Evolutionary conservation across 495 filamentous ascomycete species (phyloP).

Genomic region (Aspergillus nanangensis): DNA sequence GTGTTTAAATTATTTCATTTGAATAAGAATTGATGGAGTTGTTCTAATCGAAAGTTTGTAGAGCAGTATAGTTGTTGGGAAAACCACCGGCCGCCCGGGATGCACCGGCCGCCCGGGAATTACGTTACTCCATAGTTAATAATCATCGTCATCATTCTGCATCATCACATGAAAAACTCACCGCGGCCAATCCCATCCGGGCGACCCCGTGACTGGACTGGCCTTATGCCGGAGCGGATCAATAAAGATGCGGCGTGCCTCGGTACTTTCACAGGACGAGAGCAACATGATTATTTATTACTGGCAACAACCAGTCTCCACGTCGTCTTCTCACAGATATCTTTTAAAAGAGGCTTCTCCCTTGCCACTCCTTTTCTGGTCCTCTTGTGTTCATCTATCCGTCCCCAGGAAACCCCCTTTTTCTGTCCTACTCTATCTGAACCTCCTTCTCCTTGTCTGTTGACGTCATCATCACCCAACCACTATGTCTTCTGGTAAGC

Average conservation of each 20-base stretch:
- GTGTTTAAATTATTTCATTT: no score
- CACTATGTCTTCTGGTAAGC: slow-evolving; percentile 39
- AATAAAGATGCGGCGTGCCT: slow-evolving; percentile 35
- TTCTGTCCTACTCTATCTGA: slow-evolving; percentile 7
- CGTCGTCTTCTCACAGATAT: slow-evolving; percentile 15
- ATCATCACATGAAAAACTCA: slow-evolving; percentile 26
- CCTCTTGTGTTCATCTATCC: not conserved
- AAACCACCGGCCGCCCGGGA: no score
- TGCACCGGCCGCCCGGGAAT: no score
- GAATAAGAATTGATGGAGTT: no score
- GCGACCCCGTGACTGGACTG: slow-evolving; percentile 28
- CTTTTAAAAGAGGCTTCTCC: slow-evolving; percentile 19
- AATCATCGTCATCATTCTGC: not conserved
- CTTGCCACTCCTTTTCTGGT: slow-evolving; percentile 7
- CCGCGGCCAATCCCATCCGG: not conserved
- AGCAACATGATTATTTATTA: slow-evolving; percentile 10
- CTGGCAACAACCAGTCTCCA: slow-evolving; percentile 13
- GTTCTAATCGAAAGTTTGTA: no score
- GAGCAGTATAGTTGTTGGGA: no score
- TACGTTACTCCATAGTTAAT: no score
- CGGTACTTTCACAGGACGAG: slow-evolving; percentile 28
- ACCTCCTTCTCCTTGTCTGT: slow-evolving; percentile 10
- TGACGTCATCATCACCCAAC: slow-evolving; percentile 33
- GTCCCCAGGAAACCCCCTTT: not conserved
- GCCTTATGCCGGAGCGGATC: slow-evolving; percentile 20